Evolutionary conservation across 78 protist genomes (phyloP).

Genomic region (Creolimax fragrantissima): DNA sequence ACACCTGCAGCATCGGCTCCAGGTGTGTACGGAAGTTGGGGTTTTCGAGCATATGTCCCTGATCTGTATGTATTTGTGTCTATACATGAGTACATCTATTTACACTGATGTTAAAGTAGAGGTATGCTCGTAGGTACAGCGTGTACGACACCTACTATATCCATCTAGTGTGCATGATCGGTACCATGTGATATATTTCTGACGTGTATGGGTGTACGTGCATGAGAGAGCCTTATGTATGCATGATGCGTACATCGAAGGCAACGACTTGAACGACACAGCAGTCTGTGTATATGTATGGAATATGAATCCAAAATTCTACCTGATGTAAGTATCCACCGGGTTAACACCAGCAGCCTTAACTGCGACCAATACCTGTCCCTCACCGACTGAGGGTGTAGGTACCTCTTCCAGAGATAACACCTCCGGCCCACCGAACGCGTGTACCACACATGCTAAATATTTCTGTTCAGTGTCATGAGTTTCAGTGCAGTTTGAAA

Average conservation of each 20-base stretch:
- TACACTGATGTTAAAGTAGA: neutral
- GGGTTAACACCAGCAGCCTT: constrained; percentile 1
- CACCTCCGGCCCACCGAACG: neutral
- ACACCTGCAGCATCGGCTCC: constrained; percentile 8
- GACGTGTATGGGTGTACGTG: too few relatives aligned
- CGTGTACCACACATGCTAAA: neutral
- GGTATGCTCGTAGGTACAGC: too few relatives aligned
- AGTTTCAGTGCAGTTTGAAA: neutral
- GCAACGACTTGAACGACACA: too few relatives aligned
- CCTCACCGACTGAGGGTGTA: neutral
- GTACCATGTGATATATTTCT: too few relatives aligned
- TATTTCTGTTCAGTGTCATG: neutral
- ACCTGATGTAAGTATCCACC: constrained; percentile 9
- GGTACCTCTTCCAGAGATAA: neutral
- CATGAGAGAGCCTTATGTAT: too few relatives aligned
- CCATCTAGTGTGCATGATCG: too few relatives aligned
- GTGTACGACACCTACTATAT: too few relatives aligned
- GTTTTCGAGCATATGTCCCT: neutral
- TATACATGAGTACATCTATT: neutral
- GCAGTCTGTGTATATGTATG: too few relatives aligned
- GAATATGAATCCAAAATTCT: neutral
- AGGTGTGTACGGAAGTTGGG: neutral
- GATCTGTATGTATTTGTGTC: neutral
- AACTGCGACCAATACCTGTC: neutral
- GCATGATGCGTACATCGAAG: too few relatives aligned